A percentile compares a stretch with the other conserved stretches of the same genome.
These are phyloP conservation scores for Starmerella bombi DNA, from an alignment of 805 yeast genomes.

Conservation along the genomic window DNA sequence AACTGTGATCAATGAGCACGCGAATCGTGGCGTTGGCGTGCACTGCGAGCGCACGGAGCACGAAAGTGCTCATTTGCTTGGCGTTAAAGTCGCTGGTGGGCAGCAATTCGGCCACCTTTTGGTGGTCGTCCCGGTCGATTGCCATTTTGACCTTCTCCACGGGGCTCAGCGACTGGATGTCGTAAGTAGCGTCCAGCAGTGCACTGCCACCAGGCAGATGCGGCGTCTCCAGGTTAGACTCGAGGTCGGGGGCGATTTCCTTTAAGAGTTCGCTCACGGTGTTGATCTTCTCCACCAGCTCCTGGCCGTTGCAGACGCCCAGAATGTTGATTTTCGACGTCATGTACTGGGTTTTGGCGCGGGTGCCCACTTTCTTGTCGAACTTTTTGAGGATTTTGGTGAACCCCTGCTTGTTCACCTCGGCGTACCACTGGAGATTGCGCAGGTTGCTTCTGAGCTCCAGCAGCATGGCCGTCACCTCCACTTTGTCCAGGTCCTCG, in stretches of 20 bases:
- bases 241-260: constrained; percentile 23
- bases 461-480: constrained; percentile 50
- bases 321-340: constrained; percentile 57
- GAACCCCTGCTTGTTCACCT: constrained; percentile 80
- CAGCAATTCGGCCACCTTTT: constrained; percentile 31
- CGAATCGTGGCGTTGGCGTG: constrained; percentile 42
- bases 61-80: constrained; percentile 28
- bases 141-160: constrained; percentile 13
- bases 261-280: constrained; percentile 21
- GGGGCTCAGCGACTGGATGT: background rate
- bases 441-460: constrained; percentile 66
- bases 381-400: constrained; percentile 76
- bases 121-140: constrained; percentile 35
- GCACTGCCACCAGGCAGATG: background rate
- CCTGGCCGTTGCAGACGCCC: constrained; percentile 63
- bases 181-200: background rate
- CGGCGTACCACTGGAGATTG: constrained; percentile 87
- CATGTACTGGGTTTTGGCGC: constrained; percentile 44
- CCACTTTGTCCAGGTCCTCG: constrained; percentile 44
- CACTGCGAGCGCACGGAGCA: constrained; percentile 29
- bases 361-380: constrained; percentile 67
- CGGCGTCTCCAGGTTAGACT: background rate
- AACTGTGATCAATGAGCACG: constrained; percentile 32
- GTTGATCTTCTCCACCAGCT: constrained; percentile 40
- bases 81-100: constrained; percentile 37